Base-by-base conservation (phyloP, 805 yeast species). In the Spathaspora hagerdaliae region DNA sequence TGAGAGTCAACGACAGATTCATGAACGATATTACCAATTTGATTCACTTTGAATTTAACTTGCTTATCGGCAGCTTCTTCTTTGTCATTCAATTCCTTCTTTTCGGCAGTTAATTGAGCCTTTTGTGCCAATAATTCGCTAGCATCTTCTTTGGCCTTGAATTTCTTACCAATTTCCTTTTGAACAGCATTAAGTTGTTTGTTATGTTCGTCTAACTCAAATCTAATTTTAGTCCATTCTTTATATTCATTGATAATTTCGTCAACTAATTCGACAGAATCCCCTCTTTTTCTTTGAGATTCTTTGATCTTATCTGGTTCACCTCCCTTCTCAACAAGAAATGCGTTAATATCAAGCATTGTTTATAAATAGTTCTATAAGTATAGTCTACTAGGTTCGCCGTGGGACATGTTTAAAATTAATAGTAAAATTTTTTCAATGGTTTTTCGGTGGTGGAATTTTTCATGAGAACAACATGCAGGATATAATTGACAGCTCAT, bases 241-340 rank as follows among this genome's bases (percentile, higher is more conserved):
- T 87, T 87, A 78, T 94, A 94, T 56, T 85, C 96, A 51, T 73
- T 77, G 63, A 94, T 88, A 65, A 94, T 91, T 72, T 92, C 97
- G 65, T 94, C 99, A 43, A 94, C 98, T 43, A 94, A 61, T 69
- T 94, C 99, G 43, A 91, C 98, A 32, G 94, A 74, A 57, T 81
- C 98, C 51, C 96, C 96, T 76, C 99, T 89, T 51, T 95, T 96
- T 67, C 74, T 82, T 70, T 94, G 99, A 34, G 97, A 91, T 60
- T 74, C 80, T 65, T 85, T 85, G 64, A 94, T 89, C 44, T 74
- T 74, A 56, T 91, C 92, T 37, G 99, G 97, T 67, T 91, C 81
- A 51, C 99, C 99, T 48, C 99, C 99, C 71, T 90, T 92, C 64
- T 94, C 99, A 57, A 83, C 96, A 57, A 94, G 84, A 65, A 94